phyloP scores from a whole-genome alignment of 306 rosid species.

The Mucuna pruriens region DNA sequence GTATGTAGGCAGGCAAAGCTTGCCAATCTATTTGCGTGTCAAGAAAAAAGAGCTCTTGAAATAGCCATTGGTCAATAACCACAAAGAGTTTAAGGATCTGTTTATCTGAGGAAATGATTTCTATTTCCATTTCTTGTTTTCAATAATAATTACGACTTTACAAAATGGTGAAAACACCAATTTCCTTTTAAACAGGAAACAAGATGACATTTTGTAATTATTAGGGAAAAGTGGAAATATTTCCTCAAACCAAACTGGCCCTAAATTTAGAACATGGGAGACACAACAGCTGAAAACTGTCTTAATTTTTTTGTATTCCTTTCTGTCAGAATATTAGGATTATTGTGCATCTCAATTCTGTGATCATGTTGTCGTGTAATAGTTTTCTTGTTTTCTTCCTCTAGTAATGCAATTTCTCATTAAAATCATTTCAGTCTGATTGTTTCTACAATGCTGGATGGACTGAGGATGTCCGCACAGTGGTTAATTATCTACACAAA shows the following conservation, averaged over 20 bases:
- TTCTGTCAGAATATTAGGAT: constrained; percentile 28
- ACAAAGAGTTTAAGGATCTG: neutral
- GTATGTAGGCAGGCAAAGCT: neutral
- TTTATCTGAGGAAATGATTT: neutral
- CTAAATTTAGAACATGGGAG: neutral
- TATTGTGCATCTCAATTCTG: constrained; percentile 24
- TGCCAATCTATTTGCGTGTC: constrained; percentile 11
- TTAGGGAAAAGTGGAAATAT: neutral
- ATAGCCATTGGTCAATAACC: neutral
- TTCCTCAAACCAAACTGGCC: neutral
- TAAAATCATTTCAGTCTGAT: constrained; percentile 76
- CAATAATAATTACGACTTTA: neutral
- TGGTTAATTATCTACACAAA: constrained; percentile 69
- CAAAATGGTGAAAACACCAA: neutral
- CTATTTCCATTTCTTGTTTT: neutral
- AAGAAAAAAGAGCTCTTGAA: neutral
- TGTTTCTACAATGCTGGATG: constrained; percentile 98
- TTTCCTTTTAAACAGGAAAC: neutral
- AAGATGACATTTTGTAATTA: neutral
- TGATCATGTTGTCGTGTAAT: constrained; percentile 27
- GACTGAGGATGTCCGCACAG: constrained; percentile 89
- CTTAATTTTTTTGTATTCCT: neutral
- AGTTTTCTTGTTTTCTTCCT: constrained; percentile 26
- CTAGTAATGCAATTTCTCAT: constrained; percentile 33
- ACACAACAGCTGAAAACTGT: constrained; percentile 8